These are phyloP conservation scores for Nakazawaea ernobii DNA, from an alignment of 805 yeast genomes.

Conservation along the genomic window DNA sequence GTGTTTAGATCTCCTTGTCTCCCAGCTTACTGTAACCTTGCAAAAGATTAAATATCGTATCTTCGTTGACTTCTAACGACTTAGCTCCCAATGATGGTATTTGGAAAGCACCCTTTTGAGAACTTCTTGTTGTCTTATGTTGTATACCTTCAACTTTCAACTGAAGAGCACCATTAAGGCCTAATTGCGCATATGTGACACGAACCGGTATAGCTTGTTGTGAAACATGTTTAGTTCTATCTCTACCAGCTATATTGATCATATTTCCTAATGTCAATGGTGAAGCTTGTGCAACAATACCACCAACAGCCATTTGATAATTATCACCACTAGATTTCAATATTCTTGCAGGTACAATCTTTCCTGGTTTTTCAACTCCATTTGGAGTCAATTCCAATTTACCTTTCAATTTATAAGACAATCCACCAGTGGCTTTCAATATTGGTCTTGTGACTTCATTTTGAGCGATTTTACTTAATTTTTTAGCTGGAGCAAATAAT, in stretches of 20 bases:
- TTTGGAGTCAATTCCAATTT: slow-evolving; percentile 64
- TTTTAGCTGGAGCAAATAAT: slow-evolving; percentile 11
- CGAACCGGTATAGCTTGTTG: slow-evolving; percentile 11
- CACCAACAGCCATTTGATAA: slow-evolving; percentile 54
- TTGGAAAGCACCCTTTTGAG: neutral
- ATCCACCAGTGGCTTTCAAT: slow-evolving; percentile 70
- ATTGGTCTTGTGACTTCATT: slow-evolving; percentile 18
- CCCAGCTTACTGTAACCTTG: neutral
- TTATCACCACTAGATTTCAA: slow-evolving; percentile 35
- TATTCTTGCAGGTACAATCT: slow-evolving; percentile 66
- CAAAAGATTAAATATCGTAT: slow-evolving; percentile 8
- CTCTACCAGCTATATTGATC: slow-evolving; percentile 6
- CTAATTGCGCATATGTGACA: slow-evolving; percentile 4
- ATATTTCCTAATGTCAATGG: slow-evolving; percentile 4
- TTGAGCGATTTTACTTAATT: slow-evolving; percentile 17
- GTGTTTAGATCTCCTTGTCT: neutral
- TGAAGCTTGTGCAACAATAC: slow-evolving; percentile 22
- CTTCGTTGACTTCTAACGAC: slow-evolving; percentile 2
- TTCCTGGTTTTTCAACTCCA: slow-evolving; percentile 48
- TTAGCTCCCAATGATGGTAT: slow-evolving; percentile 2
- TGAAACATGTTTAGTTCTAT: slow-evolving; percentile 11
- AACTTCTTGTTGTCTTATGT: slow-evolving; percentile 1
- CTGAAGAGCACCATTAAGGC: slow-evolving; percentile 6
- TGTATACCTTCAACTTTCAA: slow-evolving; percentile 9
- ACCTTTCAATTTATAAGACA: slow-evolving; percentile 65